These are phyloP conservation scores for Geosiphon pyriformis DNA, from an alignment of 192 early-diverging fungal genomes.

Conservation along the genomic window DNA sequence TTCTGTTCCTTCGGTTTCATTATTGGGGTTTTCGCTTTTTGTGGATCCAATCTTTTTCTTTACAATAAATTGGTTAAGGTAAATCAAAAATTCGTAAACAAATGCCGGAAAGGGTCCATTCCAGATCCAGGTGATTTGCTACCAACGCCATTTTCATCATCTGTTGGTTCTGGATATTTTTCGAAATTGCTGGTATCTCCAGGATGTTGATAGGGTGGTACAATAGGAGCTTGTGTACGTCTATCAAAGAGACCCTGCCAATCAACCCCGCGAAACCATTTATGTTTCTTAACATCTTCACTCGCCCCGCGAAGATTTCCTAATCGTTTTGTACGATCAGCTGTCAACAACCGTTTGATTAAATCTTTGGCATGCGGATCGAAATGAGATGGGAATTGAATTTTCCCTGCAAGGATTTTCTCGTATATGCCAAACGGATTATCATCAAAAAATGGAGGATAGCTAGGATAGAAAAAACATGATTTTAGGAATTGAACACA, in stretches of 20 bases:
- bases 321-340: slow-evolving; percentile 87
- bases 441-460: slow-evolving; percentile 98
- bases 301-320: slow-evolving; percentile 84
- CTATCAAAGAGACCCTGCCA: slow-evolving; percentile 83
- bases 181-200: slow-evolving; percentile 99
- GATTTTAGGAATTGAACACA: too few species aligned
- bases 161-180: slow-evolving; percentile 82
- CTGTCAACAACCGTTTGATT: slow-evolving; percentile 83
- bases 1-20: too few species aligned
- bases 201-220: slow-evolving; percentile 79
- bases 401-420: slow-evolving; percentile 89
- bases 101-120: slow-evolving; percentile 72
- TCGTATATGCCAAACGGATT: slow-evolving; percentile 98
- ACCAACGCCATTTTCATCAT: slow-evolving; percentile 46
- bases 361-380: slow-evolving; percentile 81
- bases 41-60: too few species aligned
- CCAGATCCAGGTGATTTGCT: slow-evolving; percentile 38
- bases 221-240: slow-evolving; percentile 79
- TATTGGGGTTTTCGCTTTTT: too few species aligned
- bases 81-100: slow-evolving; percentile 75
- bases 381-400: slow-evolving; percentile 87
- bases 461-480: slow-evolving; percentile 37
- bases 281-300: slow-evolving; percentile 88
- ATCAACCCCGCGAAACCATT: slow-evolving; percentile 91
- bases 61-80: too few species aligned